These are phyloP conservation scores for Penicillium fimorum DNA, from an alignment of 495 filamentous ascomycete species.

Conservation along the genomic window DNA sequence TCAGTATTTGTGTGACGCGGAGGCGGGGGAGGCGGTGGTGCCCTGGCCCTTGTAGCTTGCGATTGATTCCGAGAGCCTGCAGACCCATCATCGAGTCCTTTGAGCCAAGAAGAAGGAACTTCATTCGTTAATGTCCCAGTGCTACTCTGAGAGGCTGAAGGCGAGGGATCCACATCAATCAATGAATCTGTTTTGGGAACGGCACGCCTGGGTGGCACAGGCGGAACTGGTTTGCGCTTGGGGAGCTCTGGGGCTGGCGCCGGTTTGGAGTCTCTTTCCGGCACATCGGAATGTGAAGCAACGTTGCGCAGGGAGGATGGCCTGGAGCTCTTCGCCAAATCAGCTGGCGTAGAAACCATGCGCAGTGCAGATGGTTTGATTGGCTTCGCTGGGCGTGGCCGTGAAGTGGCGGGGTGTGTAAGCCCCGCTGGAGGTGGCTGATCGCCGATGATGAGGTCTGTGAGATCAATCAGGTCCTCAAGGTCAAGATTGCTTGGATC, in stretches of 20 bases:
- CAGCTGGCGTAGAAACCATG: conserved; percentile 28
- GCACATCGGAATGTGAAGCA: not conserved
- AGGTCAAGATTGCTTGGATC: conserved; percentile 39
- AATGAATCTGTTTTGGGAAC: conserved; percentile 24
- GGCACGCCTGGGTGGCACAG: conserved; percentile 42
- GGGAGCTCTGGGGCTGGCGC: conserved; percentile 21
- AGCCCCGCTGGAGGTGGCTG: conserved; percentile 11
- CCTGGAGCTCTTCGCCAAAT: conserved; percentile 7
- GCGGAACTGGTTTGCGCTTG: conserved; percentile 46
- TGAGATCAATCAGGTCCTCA: conserved; percentile 64
- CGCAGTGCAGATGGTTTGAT: conserved; percentile 67
- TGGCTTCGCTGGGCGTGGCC: conserved; percentile 58
- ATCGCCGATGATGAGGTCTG: conserved; percentile 50
- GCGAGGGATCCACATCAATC: conserved; percentile 19
- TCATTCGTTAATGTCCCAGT: conserved; percentile 15
- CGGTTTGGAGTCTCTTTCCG: not conserved
- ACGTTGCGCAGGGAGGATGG: conserved; percentile 5
- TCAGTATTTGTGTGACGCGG: conserved; percentile 38
- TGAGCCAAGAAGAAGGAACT: conserved; percentile 1
- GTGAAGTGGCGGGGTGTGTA: conserved; percentile 20
- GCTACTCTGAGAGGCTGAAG: conserved; percentile 14
- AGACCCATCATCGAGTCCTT: conserved; percentile 1
- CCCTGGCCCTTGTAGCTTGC: conserved; percentile 20
- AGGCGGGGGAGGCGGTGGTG: conserved; percentile 35
- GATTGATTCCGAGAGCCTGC: conserved; percentile 2